Conservation (phyloP, 2,329 filamentous ascomycete genomes). For the Fusarium avenaceum region DNA sequence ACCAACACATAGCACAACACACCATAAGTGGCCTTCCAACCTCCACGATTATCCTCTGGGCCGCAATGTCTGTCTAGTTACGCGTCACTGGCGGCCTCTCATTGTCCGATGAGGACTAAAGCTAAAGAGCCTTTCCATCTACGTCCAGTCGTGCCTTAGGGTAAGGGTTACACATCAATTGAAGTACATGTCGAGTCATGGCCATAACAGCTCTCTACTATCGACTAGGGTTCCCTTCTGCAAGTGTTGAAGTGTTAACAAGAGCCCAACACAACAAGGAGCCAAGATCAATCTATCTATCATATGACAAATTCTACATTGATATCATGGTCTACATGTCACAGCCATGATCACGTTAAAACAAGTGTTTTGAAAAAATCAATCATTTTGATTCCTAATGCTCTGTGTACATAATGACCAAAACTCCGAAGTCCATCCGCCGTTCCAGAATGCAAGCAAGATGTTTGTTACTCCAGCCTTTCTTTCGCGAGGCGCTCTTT, state of each 20-base stretch:
- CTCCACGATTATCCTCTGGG: slow-evolving; percentile 18
- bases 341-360: slow-evolving; percentile 13
- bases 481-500: not conserved
- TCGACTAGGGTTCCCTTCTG: too few relatives aligned
- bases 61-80: not conserved
- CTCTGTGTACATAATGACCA: slow-evolving; percentile 34
- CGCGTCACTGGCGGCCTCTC: slow-evolving; percentile 35
- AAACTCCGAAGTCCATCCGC: slow-evolving; percentile 31
- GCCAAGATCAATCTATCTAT: too few relatives aligned
- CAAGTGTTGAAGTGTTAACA: too few relatives aligned
- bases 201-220: too few relatives aligned
- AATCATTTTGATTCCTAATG: slow-evolving; percentile 33
- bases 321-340: too few relatives aligned
- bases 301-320: too few relatives aligned
- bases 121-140: too few relatives aligned
- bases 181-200: too few relatives aligned
- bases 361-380: slow-evolving; percentile 27
- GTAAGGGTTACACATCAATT: too few relatives aligned
- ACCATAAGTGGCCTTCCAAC: slow-evolving; percentile 18
- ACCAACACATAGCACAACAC: slow-evolving; percentile 26
- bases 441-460: slow-evolving; percentile 22
- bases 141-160: too few relatives aligned
- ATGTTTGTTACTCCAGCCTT: slow-evolving; percentile 10
- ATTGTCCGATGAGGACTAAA: not conserved
- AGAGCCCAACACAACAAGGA: too few relatives aligned